Percentiles rank a stretch among this genome's conserved stretches.
These are phyloP conservation scores for Picea abies DNA, from an alignment of 83 land plant genomes.

Conservation along the genomic window DNA sequence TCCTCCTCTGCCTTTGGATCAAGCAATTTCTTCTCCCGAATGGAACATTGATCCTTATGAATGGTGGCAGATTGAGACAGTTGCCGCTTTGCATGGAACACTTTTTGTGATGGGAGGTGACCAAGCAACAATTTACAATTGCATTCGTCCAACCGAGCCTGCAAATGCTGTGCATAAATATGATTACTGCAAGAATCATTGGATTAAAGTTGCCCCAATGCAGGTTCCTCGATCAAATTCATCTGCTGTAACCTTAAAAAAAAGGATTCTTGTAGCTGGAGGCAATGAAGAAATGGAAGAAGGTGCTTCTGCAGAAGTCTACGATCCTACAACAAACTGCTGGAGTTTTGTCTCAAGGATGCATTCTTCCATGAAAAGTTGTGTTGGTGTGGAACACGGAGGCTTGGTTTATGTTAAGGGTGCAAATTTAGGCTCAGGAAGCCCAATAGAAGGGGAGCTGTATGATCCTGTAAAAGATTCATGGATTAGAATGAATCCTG, in stretches of 20 bases:
- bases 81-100: slow-evolving; percentile 30
- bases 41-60: slow-evolving; percentile 33
- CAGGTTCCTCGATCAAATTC: slow-evolving; percentile 30
- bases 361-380: slow-evolving; percentile 28
- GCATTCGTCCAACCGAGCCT: slow-evolving; percentile 17
- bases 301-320: slow-evolving; percentile 37
- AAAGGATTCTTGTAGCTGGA: slow-evolving; percentile 25
- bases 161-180: slow-evolving; percentile 27
- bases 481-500: slow-evolving; percentile 27
- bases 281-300: slow-evolving; percentile 25
- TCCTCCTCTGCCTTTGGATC: slow-evolving; percentile 29
- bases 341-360: slow-evolving; percentile 30
- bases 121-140: slow-evolving; percentile 15
- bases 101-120: slow-evolving; percentile 33
- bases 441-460: slow-evolving; percentile 28
- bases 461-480: slow-evolving; percentile 19
- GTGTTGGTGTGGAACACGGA: slow-evolving; percentile 32
- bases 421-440: slow-evolving; percentile 23
- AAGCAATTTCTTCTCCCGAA: slow-evolving; percentile 14
- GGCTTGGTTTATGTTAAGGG: slow-evolving; percentile 32
- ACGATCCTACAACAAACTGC: slow-evolving; percentile 14
- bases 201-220: slow-evolving; percentile 29
- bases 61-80: slow-evolving; percentile 43
- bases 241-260: slow-evolving; percentile 24
- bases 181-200: slow-evolving; percentile 25